Percentiles rank a stretch among this genome's conserved stretches.
Conservation (phyloP, 305 asterid species). For the Rubia balearica region DNA sequence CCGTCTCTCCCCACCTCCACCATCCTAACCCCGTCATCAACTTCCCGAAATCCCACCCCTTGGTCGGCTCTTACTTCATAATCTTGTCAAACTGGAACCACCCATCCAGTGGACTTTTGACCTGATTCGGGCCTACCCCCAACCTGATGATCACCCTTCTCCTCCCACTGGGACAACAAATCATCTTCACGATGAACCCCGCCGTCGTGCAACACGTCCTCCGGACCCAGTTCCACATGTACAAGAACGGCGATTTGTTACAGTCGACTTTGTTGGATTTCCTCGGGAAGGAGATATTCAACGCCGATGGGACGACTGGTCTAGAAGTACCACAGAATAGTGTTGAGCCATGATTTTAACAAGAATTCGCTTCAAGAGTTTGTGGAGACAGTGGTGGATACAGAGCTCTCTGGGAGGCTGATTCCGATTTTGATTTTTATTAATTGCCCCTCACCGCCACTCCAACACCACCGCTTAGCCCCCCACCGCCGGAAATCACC, state of each 20-base stretch:
- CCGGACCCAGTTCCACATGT: conserved; percentile 35
- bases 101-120: conserved; percentile 48
- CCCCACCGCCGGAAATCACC: no score
- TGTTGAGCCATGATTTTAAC: conserved; percentile 49
- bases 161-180: conserved; percentile 31
- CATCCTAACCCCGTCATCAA: no score
- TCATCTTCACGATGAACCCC: conserved; percentile 41
- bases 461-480: no score
- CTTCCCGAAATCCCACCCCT: conserved; percentile 38
- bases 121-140: conserved; percentile 22
- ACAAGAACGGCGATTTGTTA: conserved; percentile 36
- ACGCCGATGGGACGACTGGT: conserved; percentile 42
- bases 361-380: conserved; percentile 41
- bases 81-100: conserved; percentile 33
- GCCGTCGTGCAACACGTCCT: conserved; percentile 48
- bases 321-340: conserved; percentile 46
- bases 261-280: conserved; percentile 28
- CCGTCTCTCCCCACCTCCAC: no score
- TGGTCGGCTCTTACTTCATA: conserved; percentile 34
- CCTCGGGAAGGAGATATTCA: conserved; percentile 53
- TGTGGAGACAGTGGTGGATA: conserved; percentile 43
- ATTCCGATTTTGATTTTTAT: conserved; percentile 40
- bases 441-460: no score
- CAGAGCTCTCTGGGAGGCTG: conserved; percentile 32
- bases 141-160: conserved; percentile 35